A percentile compares a stretch with the other conserved stretches of the same genome.
Conservation (phyloP, 2,329 filamentous ascomycete genomes). For the Phaeosphaeriaceae sp. region DNA sequence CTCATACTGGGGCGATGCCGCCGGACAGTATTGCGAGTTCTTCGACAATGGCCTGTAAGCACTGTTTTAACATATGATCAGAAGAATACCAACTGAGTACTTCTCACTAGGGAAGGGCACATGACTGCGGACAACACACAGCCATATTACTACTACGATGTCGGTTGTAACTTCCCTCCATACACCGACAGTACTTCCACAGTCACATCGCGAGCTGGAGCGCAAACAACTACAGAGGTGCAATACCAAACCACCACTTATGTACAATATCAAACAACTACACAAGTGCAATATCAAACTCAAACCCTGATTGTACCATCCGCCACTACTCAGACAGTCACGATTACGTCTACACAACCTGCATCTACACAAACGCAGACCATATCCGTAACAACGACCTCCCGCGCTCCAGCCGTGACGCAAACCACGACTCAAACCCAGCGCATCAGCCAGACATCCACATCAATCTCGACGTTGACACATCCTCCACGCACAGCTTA, state of each 20-base stretch:
- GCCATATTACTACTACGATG: constrained; percentile 29
- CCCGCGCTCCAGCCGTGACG: not conserved
- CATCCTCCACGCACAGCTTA: not conserved
- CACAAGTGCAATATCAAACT: not conserved
- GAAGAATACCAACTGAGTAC: not conserved
- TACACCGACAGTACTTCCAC: constrained; percentile 5
- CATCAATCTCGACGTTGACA: not conserved
- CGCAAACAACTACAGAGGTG: not conserved
- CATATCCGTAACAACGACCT: not conserved
- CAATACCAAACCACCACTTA: not conserved
- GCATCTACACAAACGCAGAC: not conserved
- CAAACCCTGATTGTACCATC: not conserved
- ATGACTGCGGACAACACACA: constrained; percentile 15
- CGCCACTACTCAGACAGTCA: not conserved
- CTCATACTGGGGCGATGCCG: constrained; percentile 21
- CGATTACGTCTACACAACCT: not conserved
- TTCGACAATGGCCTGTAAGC: constrained; percentile 23
- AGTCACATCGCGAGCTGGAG: not conserved
- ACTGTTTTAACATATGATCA: not conserved
- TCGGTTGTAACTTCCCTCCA: constrained; percentile 19
- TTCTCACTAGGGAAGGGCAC: constrained; percentile 12
- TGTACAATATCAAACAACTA: not conserved
- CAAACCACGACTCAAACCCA: not conserved
- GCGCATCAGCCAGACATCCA: not conserved
- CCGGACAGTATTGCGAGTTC: constrained; percentile 33